Conservation (phyloP, 176 grass and related monocot species). For the Olyra latifolia region DNA sequence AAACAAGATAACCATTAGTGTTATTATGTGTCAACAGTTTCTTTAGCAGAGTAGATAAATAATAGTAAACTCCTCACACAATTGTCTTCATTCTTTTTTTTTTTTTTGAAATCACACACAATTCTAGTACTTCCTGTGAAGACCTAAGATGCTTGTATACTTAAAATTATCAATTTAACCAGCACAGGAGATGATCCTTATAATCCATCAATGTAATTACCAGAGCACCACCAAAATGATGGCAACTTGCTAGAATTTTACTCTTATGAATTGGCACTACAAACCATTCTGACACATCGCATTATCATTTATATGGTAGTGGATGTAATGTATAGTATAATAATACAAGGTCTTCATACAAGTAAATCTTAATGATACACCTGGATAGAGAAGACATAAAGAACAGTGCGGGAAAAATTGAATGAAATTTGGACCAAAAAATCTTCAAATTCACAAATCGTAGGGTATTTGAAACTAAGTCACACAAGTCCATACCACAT, state of each 20-base stretch:
- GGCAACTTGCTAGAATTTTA: neutral
- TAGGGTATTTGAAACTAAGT: conserved; percentile 16
- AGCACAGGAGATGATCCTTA: neutral
- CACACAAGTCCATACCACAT: conserved; percentile 48
- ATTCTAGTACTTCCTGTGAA: neutral
- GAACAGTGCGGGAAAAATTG: neutral
- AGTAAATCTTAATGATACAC: conserved; percentile 3
- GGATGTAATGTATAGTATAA: neutral
- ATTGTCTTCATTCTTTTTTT: neutral
- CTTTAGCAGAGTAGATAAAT: neutral
- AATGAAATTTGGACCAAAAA: neutral
- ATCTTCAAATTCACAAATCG: conserved; percentile 5
- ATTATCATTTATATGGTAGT: conserved; percentile 15
- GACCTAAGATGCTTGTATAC: neutral
- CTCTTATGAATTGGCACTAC: neutral
- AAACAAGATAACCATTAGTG: neutral
- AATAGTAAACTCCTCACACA: neutral
- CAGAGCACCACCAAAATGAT: neutral
- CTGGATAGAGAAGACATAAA: neutral
- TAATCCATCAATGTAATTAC: neutral
- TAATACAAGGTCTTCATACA: conserved; percentile 13
- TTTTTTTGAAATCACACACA: too few species aligned
- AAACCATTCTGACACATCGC: neutral
- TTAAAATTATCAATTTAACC: neutral
- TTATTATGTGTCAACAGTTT: conserved; percentile 2